Percentiles rank a stretch among this genome's conserved stretches.
Conservation (phyloP, 2,329 filamentous ascomycete genomes). For the Capronia americana region DNA sequence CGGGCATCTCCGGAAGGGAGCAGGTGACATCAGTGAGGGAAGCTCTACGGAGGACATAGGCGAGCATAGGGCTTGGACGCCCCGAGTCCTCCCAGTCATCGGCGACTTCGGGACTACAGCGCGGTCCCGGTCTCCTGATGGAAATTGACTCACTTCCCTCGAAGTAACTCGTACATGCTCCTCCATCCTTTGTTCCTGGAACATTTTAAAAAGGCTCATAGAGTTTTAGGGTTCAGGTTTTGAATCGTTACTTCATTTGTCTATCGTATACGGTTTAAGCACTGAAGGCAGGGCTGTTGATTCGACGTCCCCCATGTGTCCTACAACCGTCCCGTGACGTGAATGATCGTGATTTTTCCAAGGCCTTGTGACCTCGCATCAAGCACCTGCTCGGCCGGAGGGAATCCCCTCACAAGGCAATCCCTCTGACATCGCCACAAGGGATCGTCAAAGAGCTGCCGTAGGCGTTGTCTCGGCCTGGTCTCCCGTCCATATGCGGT, state of each 20-base stretch:
- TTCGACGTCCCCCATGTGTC: background rate
- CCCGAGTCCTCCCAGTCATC: background rate
- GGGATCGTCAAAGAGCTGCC: background rate
- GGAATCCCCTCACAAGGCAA: background rate
- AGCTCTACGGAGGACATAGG: too few relatives aligned
- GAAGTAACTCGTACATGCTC: background rate
- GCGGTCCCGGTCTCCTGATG: background rate
- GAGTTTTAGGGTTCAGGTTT: background rate
- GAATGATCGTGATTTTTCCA: background rate
- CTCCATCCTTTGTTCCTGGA: background rate
- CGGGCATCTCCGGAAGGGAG: too few relatives aligned
- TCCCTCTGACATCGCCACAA: background rate
- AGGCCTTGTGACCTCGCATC: background rate
- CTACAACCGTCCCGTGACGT: background rate
- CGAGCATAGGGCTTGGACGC: background rate
- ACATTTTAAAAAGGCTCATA: background rate
- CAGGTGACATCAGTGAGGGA: background rate
- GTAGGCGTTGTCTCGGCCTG: conserved; percentile 9
- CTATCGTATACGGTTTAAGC: background rate
- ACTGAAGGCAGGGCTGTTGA: background rate
- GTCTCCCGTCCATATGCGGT: conserved; percentile 8
- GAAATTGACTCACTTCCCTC: background rate
- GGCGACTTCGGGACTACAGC: too few relatives aligned
- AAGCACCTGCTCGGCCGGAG: background rate
- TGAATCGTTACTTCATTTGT: background rate